phyloP scores from a whole-genome alignment of 306 rosid species.

The Sophora flavescens region DNA sequence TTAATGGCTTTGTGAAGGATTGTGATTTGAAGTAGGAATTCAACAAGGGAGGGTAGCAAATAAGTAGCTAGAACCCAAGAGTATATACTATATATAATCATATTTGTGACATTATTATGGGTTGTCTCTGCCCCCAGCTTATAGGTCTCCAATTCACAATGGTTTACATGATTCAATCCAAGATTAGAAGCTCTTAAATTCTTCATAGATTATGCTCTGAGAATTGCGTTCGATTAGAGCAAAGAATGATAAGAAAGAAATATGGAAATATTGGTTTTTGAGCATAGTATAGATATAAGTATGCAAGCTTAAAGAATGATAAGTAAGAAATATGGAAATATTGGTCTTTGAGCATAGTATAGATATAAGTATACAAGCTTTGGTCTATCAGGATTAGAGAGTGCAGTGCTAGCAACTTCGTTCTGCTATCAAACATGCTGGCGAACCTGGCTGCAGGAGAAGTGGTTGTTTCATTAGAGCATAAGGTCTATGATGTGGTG shows the following conservation, averaged over 20 bases:
- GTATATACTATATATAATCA: too few relatives aligned
- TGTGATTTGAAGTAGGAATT: constrained; percentile 20
- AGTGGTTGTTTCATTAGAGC: constrained; percentile 6
- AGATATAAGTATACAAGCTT: constrained; percentile 55
- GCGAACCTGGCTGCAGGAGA: constrained; percentile 69
- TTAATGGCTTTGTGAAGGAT: constrained; percentile 37
- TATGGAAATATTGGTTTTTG: constrained; percentile 49
- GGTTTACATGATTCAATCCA: constrained; percentile 61
- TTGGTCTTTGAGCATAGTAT: constrained; percentile 45
- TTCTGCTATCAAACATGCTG: constrained; percentile 60
- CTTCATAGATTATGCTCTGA: constrained; percentile 49
- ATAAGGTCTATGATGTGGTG: constrained; percentile 31
- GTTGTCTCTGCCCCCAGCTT: constrained; percentile 13
- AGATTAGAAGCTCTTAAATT: constrained; percentile 54
- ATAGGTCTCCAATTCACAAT: constrained; percentile 52
- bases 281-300: constrained; percentile 44
- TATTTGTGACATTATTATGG: too few relatives aligned
- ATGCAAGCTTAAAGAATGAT: too few relatives aligned
- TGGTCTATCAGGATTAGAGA: constrained; percentile 58
- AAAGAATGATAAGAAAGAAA: constrained; percentile 48
- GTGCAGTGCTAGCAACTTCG: constrained; percentile 54
- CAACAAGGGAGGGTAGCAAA: constrained; percentile 20
- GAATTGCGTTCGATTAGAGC: constrained; percentile 50
- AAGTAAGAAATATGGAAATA: background rate
- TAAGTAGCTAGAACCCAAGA: constrained; percentile 14